Conservation (phyloP, 2,329 filamentous ascomycete species). For the Aspergillus brasiliensis region DNA sequence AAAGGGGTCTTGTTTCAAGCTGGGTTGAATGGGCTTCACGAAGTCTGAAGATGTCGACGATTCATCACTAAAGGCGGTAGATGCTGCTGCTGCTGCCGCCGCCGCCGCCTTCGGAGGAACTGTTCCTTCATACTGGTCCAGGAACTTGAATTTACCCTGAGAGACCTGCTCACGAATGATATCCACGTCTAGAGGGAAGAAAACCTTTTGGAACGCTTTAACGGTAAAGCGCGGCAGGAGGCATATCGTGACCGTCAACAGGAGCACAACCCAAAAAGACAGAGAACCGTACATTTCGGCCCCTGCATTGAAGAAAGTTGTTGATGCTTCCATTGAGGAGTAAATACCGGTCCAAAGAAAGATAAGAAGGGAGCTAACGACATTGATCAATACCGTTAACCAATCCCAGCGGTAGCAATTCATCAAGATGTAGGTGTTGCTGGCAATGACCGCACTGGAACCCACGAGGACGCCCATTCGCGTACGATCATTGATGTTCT, state of each 20-base stretch:
- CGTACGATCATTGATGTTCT: constrained; percentile 74
- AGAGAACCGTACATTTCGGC: constrained; percentile 77
- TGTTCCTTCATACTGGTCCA: constrained; percentile 59
- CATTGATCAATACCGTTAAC: constrained; percentile 82
- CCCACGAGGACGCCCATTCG: constrained; percentile 87
- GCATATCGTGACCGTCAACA: constrained; percentile 78
- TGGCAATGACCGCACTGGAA: constrained; percentile 79
- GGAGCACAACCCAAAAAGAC: constrained; percentile 82
- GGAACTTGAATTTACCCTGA: constrained; percentile 77
- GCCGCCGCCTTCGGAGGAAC: constrained; percentile 51
- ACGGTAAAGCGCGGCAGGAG: constrained; percentile 83
- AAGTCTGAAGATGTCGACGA: constrained; percentile 44
- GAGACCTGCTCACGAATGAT: constrained; percentile 92
- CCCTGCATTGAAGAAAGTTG: constrained; percentile 74
- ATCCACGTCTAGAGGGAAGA: constrained; percentile 88
- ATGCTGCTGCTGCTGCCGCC: constrained; percentile 38
- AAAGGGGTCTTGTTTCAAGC: constrained; percentile 64
- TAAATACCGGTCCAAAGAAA: constrained; percentile 97
- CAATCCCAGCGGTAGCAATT: constrained; percentile 99
- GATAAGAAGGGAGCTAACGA: constrained; percentile 80
- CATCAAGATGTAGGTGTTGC: constrained; percentile 92
- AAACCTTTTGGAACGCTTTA: constrained; percentile 91
- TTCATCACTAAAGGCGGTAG: constrained; percentile 41
- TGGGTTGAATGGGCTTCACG: constrained; percentile 54
- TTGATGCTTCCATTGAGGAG: constrained; percentile 60